Evolutionary conservation across 768 basidiomycete species (phyloP).

Genomic region (Leucosporidium creatinivorum): DNA sequence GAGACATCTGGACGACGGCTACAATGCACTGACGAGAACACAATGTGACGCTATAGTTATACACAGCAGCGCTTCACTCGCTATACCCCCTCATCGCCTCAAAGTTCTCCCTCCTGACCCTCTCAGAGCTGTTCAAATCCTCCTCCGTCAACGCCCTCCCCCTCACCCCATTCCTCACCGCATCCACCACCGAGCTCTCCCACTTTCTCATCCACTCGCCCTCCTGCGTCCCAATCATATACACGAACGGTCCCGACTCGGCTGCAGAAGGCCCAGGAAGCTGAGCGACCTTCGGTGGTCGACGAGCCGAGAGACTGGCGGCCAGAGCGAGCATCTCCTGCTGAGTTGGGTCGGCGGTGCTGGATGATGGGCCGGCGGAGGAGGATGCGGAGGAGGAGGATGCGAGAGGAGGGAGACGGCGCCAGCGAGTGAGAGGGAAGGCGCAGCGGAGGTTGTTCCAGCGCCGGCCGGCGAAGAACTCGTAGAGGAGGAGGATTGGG

Average conservation of each 20-base stretch:
- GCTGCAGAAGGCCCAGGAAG: not conserved
- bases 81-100: too few species aligned
- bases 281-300: not conserved
- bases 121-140: not conserved
- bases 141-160: not conserved
- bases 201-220: not conserved
- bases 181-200: not conserved
- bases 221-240: not conserved
- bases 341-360: not conserved
- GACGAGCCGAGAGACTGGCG: not conserved
- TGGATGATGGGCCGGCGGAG: not conserved
- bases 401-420: not conserved
- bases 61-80: too few species aligned
- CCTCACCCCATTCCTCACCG: not conserved
- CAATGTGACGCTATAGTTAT: too few species aligned
- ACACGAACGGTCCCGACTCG: not conserved
- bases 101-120: too few species aligned
- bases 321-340: not conserved
- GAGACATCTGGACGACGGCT: too few species aligned
- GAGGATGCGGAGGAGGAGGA: not conserved
- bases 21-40: too few species aligned
- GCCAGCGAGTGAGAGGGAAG: slow-evolving; percentile 5
- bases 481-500: slow-evolving; percentile 2
- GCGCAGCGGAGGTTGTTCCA: slow-evolving; percentile 6
- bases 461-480: not conserved